A percentile compares a stretch with the other conserved stretches of the same genome.
phyloP scores from a whole-genome alignment of 805 yeast species.

The Metschnikowia gelsemii region DNA sequence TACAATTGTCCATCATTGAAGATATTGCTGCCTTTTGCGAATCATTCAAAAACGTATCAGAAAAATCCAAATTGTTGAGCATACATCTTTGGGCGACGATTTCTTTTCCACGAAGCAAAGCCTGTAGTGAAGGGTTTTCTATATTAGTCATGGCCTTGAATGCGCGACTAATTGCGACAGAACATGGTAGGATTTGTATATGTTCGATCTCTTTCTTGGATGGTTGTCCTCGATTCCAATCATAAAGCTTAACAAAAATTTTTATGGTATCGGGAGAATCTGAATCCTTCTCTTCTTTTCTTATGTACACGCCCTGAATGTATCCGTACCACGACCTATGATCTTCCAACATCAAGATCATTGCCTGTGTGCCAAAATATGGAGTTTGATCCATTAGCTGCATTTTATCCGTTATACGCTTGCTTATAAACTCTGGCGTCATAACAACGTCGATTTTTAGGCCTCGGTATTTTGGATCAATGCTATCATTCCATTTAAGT shows the following conservation, averaged over 20 bases:
- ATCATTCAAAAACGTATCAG: constrained; percentile 49
- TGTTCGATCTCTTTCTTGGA: constrained; percentile 37
- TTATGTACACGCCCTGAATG: constrained; percentile 25
- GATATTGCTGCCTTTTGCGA: constrained; percentile 57
- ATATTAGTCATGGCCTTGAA: constrained; percentile 65
- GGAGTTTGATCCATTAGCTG: constrained; percentile 56
- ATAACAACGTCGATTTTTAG: constrained; percentile 44
- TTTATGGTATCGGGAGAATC: constrained; percentile 31
- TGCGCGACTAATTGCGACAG: constrained; percentile 61
- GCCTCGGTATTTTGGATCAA: constrained; percentile 39
- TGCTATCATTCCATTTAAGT: constrained; percentile 52
- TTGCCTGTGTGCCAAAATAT: constrained; percentile 56
- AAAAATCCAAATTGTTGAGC: constrained; percentile 51
- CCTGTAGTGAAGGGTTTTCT: constrained; percentile 50
- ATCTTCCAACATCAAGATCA: constrained; percentile 52
- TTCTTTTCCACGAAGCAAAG: constrained; percentile 54
- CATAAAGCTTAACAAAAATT: constrained; percentile 51
- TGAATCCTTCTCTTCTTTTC: constrained; percentile 11
- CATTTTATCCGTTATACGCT: constrained; percentile 50
- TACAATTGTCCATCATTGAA: constrained; percentile 49
- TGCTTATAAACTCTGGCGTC: constrained; percentile 48
- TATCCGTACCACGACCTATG: constrained; percentile 60
- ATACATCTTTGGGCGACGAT: constrained; percentile 57
- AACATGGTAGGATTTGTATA: constrained; percentile 53
- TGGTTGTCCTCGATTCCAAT: constrained; percentile 59